Evolutionary conservation across 306 rosid species (phyloP).

Genomic region (Pterocarpus macrocarpus): DNA sequence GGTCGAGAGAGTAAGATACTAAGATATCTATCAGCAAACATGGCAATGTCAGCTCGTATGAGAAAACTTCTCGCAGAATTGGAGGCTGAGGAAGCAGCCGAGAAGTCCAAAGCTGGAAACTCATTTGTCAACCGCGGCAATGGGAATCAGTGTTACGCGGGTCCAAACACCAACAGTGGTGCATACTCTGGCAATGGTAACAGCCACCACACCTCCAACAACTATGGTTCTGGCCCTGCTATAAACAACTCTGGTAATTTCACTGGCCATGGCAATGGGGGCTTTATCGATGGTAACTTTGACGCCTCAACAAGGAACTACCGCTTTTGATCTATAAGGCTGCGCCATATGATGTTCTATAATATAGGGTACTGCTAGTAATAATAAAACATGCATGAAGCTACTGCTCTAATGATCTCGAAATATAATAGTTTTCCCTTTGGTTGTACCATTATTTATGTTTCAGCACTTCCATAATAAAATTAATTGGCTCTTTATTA

Average conservation of each 20-base stretch:
- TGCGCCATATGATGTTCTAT: no score
- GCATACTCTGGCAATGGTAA: not conserved
- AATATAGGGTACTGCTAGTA: no score
- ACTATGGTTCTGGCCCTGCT: not conserved
- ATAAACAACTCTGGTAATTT: not conserved
- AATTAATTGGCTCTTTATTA: no score
- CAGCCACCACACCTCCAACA: not conserved
- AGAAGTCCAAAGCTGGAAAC: not conserved
- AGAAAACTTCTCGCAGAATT: not conserved
- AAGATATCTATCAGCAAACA: no score
- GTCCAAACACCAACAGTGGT: slow-evolving; percentile 1
- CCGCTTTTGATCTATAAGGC: not conserved
- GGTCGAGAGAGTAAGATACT: no score
- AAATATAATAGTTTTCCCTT: no score
- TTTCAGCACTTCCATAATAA: no score
- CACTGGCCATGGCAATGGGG: not conserved
- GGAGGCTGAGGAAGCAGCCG: slow-evolving; percentile 9
- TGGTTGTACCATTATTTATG: no score
- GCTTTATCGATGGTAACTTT: not conserved
- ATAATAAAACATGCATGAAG: no score
- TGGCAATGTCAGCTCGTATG: not conserved
- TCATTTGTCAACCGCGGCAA: not conserved
- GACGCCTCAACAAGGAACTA: slow-evolving; percentile 3
- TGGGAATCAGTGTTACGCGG: not conserved
- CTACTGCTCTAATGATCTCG: no score